Base-by-base conservation (phyloP, 1,284 basidiomycete species). In the Flammula alnicola region DNA sequence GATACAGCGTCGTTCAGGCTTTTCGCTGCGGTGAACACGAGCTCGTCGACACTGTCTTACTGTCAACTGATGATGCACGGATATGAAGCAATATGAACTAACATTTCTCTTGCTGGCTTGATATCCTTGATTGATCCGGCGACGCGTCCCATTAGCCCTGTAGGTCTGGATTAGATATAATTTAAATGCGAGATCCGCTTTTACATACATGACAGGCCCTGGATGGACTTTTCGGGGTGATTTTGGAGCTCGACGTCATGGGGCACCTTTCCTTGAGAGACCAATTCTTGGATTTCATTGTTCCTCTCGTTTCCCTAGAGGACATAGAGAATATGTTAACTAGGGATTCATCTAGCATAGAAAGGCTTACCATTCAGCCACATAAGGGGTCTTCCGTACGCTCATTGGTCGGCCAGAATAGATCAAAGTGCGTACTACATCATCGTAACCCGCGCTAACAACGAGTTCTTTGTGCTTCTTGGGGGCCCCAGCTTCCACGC, bases 111-210 rank as follows among this genome's bases (percentile, higher is more conserved):
- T 1, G 92, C 93, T 1, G 91, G 85, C 64, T 87, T 86, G 60
- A 94, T 80, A 39, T 92, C 87, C 2, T 83, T 76, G 58, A 94
- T 87, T 22, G 86, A 77, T 16, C 84, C 92, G 12, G 89, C 88
- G 3, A 92, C 90, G 62, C 83, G 85, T n/a, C 92, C 92, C 90
- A 93, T 94, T 14, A 93, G 67, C 88, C 88, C 89, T 83, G 51
- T 26, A 27, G 22, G 29, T n/a, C 20, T 3, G n/a, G 1, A 32
- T 23, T 27, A 20, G 27, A 10, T n/a, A 2, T 37, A 17, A 47
- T 38, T 5, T 5, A n/a, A n/a, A n/a, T n/a, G n/a, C n/a, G n/a
- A 38, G 30, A 37, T 19, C 48, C 35, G 8, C 16, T 0, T 39
- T 20, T n/a, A 61, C 80, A 60, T 69, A 86, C 84, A 88, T 63